These are phyloP conservation scores for Smallanthus sonchifolius DNA, from an alignment of 129 eudicot species.

Conservation along the genomic window DNA sequence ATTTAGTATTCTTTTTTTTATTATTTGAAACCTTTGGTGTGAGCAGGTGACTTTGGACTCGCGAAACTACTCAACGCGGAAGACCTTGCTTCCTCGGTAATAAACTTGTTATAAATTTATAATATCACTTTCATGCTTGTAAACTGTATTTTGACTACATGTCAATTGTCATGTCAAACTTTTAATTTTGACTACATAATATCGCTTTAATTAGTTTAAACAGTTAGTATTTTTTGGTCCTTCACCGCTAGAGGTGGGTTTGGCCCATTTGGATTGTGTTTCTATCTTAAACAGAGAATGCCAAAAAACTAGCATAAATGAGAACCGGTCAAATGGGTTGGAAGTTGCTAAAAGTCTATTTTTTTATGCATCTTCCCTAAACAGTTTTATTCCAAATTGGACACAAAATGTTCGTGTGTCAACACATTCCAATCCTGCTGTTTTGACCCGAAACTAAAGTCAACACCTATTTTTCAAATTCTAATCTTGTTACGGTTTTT, in stretches of 20 bases:
- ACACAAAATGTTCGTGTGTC: background rate
- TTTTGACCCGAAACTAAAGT: background rate
- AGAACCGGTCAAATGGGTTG: background rate
- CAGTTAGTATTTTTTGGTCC: background rate
- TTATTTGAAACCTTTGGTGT: background rate
- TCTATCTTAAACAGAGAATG: background rate
- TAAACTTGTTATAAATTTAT: background rate
- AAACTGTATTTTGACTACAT: background rate
- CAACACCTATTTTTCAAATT: background rate
- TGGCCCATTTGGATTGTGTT: background rate
- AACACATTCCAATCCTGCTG: background rate
- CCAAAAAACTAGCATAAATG: background rate
- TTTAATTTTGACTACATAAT: background rate
- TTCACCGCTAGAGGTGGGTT: background rate
- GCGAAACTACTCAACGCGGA: conserved; percentile 77
- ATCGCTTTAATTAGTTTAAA: background rate
- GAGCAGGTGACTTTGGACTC: conserved; percentile 91
- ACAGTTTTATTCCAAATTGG: background rate
- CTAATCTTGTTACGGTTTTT: background rate
- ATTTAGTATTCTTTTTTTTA: background rate
- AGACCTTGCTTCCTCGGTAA: conserved; percentile 87
- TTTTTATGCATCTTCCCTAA: background rate
- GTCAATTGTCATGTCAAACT: background rate
- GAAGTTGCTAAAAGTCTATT: background rate
- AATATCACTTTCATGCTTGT: background rate